These are phyloP conservation scores for Fusarium sarcochroum DNA, from an alignment of 2,329 filamentous ascomycete species.

Conservation along the genomic window DNA sequence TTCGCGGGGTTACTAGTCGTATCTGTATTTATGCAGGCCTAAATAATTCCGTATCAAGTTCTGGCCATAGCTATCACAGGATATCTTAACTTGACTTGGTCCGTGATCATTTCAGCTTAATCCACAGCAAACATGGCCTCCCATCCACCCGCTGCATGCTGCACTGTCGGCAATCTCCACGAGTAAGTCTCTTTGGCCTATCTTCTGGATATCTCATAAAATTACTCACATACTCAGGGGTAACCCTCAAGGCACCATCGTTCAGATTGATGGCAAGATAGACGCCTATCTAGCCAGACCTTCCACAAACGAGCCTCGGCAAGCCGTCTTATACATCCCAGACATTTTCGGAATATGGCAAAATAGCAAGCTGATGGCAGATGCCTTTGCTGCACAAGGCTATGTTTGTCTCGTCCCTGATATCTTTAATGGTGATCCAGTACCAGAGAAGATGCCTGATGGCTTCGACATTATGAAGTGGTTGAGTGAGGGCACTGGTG, in stretches of 20 bases:
- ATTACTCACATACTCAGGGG: background rate
- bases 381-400: constrained; percentile 53
- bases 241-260: background rate
- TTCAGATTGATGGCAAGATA: constrained; percentile 4
- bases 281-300: constrained; percentile 12
- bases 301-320: background rate
- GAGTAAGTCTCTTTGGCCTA: background rate
- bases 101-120: background rate
- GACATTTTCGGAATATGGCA: constrained; percentile 67
- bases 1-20: background rate
- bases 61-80: background rate
- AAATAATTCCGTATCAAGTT: background rate
- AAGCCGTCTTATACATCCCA: constrained; percentile 61
- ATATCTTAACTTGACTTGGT: background rate
- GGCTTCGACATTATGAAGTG: constrained; percentile 50
- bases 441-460: constrained; percentile 61
- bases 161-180: constrained; percentile 21
- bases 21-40: constrained; percentile 10
- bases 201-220: accelerated
- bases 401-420: constrained; percentile 53
- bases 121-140: constrained; percentile 12
- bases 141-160: constrained; percentile 27
- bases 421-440: constrained; percentile 52
- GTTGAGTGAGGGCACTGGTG: constrained; percentile 57
- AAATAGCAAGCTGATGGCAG: constrained; percentile 56